Conservation (phyloP, 495 filamentous ascomycete species). For the Penicillium antarcticum region DNA sequence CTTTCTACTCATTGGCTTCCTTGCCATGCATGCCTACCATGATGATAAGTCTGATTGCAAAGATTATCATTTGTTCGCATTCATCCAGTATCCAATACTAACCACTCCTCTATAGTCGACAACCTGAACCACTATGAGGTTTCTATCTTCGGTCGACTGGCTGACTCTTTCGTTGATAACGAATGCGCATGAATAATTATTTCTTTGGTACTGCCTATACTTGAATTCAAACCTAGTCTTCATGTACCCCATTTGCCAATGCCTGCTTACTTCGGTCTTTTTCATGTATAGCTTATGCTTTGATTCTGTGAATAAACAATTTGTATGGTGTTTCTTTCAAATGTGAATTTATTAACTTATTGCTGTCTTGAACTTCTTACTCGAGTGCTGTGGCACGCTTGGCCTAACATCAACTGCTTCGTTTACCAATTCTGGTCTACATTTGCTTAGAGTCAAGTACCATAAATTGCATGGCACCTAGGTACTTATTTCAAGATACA, state of each 20-base stretch:
- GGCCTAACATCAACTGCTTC: too few species aligned
- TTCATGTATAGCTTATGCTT: not conserved
- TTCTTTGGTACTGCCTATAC: conserved; percentile 7
- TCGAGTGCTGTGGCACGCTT: too few species aligned
- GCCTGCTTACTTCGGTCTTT: not conserved
- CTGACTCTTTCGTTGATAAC: conserved; percentile 88
- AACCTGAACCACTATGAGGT: conserved; percentile 89
- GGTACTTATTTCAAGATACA: too few species aligned
- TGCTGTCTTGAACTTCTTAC: too few species aligned
- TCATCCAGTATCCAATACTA: not conserved
- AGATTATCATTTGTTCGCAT: not conserved
- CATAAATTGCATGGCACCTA: too few species aligned
- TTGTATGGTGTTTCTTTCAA: not conserved
- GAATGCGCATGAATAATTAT: conserved; percentile 52
- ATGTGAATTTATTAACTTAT: not conserved
- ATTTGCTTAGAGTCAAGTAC: too few species aligned
- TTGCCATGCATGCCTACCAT: conserved; percentile 75
- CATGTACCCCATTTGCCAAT: conserved; percentile 19
- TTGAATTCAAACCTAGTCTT: conserved; percentile 14
- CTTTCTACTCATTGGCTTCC: conserved; percentile 69
- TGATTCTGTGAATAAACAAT: conserved; percentile 5
- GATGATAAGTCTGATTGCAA: conserved; percentile 57
- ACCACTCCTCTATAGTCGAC: conserved; percentile 54
- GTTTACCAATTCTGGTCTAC: too few species aligned
- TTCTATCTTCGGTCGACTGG: conserved; percentile 73